phyloP scores from a whole-genome alignment of 257 asterid genomes.

The Jacaranda mimosifolia region DNA sequence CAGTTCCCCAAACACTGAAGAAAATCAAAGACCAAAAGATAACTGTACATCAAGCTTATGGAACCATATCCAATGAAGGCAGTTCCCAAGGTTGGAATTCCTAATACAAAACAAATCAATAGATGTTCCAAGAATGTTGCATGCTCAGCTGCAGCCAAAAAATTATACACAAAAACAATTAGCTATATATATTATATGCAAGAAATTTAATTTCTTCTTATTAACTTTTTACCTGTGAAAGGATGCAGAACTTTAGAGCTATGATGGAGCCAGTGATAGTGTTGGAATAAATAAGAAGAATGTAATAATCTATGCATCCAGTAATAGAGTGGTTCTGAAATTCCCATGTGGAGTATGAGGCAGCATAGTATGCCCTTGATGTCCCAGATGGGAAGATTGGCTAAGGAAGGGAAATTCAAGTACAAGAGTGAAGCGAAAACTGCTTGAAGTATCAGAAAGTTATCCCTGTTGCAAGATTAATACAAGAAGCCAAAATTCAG shows the following conservation, averaged over 20 bases:
- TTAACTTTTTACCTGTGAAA: slow-evolving; percentile 63
- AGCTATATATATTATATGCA: background rate
- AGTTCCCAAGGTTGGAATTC: slow-evolving; percentile 79
- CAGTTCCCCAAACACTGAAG: slow-evolving; percentile 87
- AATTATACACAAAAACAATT: slow-evolving; percentile 10
- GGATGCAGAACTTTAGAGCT: slow-evolving; percentile 80
- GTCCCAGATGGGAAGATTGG: slow-evolving; percentile 75
- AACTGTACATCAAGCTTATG: slow-evolving; percentile 62
- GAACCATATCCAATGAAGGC: slow-evolving; percentile 77
- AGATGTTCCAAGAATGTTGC: slow-evolving; percentile 87
- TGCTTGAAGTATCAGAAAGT: slow-evolving; percentile 80
- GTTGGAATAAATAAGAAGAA: slow-evolving; percentile 57
- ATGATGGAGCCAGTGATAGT: slow-evolving; percentile 93
- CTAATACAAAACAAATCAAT: slow-evolving; percentile 64
- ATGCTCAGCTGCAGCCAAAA: slow-evolving; percentile 71
- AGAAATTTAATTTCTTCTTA: background rate
- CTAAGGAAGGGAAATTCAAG: slow-evolving; percentile 65
- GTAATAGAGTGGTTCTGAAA: slow-evolving; percentile 90
- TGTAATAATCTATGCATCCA: slow-evolving; percentile 86
- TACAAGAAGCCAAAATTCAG: slow-evolving; percentile 28
- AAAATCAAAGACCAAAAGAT: slow-evolving; percentile 77
- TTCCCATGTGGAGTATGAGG: slow-evolving; percentile 67
- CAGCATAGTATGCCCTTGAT: slow-evolving; percentile 65
- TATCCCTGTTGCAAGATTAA: slow-evolving; percentile 69
- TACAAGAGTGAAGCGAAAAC: slow-evolving; percentile 57